These are phyloP conservation scores for Populus euphratica DNA, from an alignment of 345 rosid genomes.

Conservation along the genomic window DNA sequence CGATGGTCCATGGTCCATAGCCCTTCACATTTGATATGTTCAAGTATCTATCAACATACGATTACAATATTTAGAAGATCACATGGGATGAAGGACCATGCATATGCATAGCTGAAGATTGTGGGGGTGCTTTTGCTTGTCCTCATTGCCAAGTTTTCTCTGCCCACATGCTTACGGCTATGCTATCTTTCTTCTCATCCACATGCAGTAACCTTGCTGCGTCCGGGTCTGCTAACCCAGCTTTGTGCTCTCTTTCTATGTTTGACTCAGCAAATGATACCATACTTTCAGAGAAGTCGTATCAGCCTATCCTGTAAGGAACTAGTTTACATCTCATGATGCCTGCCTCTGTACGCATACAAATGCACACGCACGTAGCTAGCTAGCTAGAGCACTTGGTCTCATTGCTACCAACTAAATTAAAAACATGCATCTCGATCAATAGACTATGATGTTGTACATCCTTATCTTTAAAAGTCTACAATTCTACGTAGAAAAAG, in stretches of 20 bases:
- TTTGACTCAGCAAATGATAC: conserved; percentile 13
- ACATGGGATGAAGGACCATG: conserved; percentile 15
- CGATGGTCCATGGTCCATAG: neutral
- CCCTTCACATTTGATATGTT: conserved; percentile 14
- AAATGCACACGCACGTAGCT: too few relatives aligned
- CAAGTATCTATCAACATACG: neutral
- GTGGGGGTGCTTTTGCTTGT: conserved; percentile 22
- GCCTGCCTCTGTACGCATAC: too few relatives aligned
- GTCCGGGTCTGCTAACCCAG: neutral
- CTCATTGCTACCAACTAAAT: too few relatives aligned
- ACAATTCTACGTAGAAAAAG: too few relatives aligned
- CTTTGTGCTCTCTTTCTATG: neutral
- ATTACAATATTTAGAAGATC: neutral
- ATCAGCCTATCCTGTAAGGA: neutral
- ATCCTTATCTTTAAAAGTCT: too few relatives aligned
- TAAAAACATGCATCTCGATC: too few relatives aligned
- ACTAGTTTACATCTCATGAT: neutral
- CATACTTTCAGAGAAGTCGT: neutral
- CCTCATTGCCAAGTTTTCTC: conserved; percentile 13
- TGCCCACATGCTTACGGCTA: conserved; percentile 20
- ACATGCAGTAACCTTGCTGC: conserved; percentile 4
- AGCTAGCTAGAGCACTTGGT: too few relatives aligned
- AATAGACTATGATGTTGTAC: too few relatives aligned
- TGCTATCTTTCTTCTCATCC: conserved; percentile 12
- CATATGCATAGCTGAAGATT: conserved; percentile 7